Percentiles rank a stretch among this genome's conserved stretches.
These are phyloP conservation scores for Trichodelitschia bisporula DNA, from an alignment of 495 filamentous ascomycete genomes.

Conservation along the genomic window DNA sequence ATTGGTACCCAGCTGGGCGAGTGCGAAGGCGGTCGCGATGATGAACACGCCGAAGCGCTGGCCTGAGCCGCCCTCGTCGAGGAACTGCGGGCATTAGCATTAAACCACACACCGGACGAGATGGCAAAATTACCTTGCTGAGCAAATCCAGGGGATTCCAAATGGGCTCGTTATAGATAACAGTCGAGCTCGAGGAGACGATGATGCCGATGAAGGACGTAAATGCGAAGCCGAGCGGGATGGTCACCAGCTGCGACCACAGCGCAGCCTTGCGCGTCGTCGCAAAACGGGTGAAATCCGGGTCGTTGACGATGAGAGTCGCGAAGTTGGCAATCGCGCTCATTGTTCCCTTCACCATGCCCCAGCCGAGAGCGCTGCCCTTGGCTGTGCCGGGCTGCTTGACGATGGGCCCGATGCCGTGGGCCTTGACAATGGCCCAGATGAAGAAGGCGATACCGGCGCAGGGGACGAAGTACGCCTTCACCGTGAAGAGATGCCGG, in stretches of 20 bases:
- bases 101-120: too few species aligned
- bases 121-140: too few species aligned
- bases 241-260: conserved; percentile 77
- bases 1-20: conserved; percentile 82
- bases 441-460: conserved; percentile 77
- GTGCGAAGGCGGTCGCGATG: conserved; percentile 55
- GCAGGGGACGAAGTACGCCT: conserved; percentile 61
- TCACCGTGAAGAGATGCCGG: conserved; percentile 78
- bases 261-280: conserved; percentile 54
- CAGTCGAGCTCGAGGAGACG: conserved; percentile 59
- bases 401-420: conserved; percentile 70
- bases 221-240: conserved; percentile 64
- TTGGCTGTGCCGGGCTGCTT: conserved; percentile 36
- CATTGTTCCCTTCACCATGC: conserved; percentile 67
- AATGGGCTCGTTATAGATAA: conserved; percentile 54
- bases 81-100: too few species aligned
- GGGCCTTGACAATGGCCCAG: conserved; percentile 64
- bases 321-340: conserved; percentile 81
- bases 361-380: conserved; percentile 55
- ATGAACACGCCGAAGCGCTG: conserved; percentile 80
- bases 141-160: conserved; percentile 76
- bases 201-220: conserved; percentile 90
- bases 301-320: conserved; percentile 55
- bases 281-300: conserved; percentile 78
- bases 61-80: conserved; percentile 43